These are phyloP conservation scores for Apophysomyces trapeziformis DNA, from an alignment of 371 early-diverging fungal genomes.

Conservation along the genomic window DNA sequence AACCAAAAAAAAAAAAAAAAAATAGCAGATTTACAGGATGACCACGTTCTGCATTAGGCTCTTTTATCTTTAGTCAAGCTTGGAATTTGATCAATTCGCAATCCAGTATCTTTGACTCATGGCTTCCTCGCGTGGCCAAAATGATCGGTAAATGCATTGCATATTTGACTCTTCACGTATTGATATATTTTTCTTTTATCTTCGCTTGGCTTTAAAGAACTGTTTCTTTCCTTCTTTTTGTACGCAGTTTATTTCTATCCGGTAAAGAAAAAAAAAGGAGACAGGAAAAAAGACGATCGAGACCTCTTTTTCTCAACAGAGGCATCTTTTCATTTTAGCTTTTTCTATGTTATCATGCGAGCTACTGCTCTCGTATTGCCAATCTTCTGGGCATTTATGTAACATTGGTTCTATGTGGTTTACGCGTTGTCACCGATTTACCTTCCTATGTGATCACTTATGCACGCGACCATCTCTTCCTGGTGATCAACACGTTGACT, in stretches of 20 bases:
- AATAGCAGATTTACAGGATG: background rate
- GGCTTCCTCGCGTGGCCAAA: constrained; percentile 49
- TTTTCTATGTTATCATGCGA: constrained; percentile 50
- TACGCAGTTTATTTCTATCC: constrained; percentile 59
- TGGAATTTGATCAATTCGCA: constrained; percentile 54
- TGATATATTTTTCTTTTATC: no score
- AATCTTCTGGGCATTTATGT: constrained; percentile 37
- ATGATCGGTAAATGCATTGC: constrained; percentile 37
- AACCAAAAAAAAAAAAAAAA: background rate
- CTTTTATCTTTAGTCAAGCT: constrained; percentile 53
- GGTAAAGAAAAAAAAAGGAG: constrained; percentile 12
- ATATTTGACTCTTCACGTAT: background rate
- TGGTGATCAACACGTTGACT: constrained; percentile 36
- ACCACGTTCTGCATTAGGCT: constrained; percentile 27
- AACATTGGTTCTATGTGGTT: constrained; percentile 33
- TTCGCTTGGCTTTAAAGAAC: constrained; percentile 22
- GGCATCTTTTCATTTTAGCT: constrained; percentile 14
- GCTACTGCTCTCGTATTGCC: constrained; percentile 44
- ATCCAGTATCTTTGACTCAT: constrained; percentile 46
- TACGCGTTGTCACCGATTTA: constrained; percentile 39
- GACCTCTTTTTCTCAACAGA: no score
- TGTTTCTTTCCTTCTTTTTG: constrained; percentile 54
- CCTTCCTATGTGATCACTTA: constrained; percentile 43
- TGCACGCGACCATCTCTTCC: constrained; percentile 38
- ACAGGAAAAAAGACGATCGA: no score